A percentile compares a stretch with the other conserved stretches of the same genome.
These are phyloP conservation scores for Penicillium sp. DNA, from an alignment of 2,329 filamentous ascomycete species.

Conservation along the genomic window DNA sequence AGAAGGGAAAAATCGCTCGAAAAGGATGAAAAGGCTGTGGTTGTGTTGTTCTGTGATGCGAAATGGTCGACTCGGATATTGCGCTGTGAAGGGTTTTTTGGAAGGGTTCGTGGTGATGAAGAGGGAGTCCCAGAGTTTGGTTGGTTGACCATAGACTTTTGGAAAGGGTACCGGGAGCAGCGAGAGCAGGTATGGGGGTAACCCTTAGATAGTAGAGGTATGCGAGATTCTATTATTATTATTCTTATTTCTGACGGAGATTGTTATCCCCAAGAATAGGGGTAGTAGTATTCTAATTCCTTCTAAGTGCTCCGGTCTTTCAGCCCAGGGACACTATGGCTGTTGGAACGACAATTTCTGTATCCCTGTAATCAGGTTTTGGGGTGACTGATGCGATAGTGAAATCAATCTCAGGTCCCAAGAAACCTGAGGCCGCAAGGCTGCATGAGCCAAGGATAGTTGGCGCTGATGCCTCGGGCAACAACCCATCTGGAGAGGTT, in stretches of 20 bases:
- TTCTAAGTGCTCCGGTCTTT: neutral
- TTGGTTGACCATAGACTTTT: constrained; percentile 28
- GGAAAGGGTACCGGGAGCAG: constrained; percentile 25
- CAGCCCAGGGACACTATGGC: neutral
- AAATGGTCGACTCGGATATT: constrained; percentile 36
- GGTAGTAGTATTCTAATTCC: neutral
- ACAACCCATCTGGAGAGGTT: too few species aligned
- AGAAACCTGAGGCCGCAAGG: neutral
- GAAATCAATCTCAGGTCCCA: neutral
- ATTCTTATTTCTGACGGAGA: neutral
- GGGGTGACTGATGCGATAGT: constrained; percentile 11
- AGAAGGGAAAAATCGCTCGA: constrained; percentile 51
- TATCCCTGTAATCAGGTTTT: constrained; percentile 8
- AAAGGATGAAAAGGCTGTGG: constrained; percentile 49
- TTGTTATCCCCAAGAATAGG: neutral
- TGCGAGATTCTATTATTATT: neutral
- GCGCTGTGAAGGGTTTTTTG: constrained; percentile 40
- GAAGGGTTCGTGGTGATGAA: constrained; percentile 31
- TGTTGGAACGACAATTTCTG: neutral
- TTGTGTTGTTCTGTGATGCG: constrained; percentile 45
- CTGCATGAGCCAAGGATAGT: neutral
- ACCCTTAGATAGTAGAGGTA: constrained; percentile 4
- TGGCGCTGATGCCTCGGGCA: too few species aligned
- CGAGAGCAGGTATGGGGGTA: constrained; percentile 17
- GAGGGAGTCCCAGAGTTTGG: constrained; percentile 24